Evolutionary conservation across 371 early-diverging fungal species (phyloP).

Genomic region (Mortierella sp.): DNA sequence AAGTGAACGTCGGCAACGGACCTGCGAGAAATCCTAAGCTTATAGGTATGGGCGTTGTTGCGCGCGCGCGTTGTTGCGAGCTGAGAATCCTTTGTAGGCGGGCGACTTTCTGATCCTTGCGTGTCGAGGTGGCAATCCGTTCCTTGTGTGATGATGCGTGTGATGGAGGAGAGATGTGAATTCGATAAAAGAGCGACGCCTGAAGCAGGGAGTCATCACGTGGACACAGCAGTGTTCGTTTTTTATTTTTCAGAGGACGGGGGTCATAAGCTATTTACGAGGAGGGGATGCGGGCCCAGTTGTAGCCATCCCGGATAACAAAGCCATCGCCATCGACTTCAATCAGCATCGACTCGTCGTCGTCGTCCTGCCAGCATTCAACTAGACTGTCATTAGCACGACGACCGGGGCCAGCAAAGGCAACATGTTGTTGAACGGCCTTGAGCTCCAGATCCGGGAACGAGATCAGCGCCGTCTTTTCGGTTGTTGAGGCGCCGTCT

Average conservation of each 20-base stretch:
- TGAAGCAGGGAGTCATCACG: background rate
- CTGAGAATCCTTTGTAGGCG: background rate
- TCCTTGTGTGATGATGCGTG: background rate
- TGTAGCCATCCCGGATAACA: slow-evolving; percentile 43
- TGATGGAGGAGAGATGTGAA: background rate
- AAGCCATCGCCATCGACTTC: slow-evolving; percentile 51
- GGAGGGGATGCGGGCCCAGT: slow-evolving; percentile 49
- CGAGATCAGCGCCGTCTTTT: slow-evolving; percentile 36
- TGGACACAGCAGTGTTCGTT: background rate
- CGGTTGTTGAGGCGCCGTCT: slow-evolving; percentile 31
- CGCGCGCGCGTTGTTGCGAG: background rate
- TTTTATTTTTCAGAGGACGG: background rate
- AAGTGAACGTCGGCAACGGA: background rate
- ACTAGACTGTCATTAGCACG: slow-evolving; percentile 31
- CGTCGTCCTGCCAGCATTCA: slow-evolving; percentile 52
- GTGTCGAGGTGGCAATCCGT: background rate
- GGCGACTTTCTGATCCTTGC: background rate
- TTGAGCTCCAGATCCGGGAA: slow-evolving; percentile 45
- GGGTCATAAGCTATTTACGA: slow-evolving; percentile 21
- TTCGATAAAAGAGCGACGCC: background rate
- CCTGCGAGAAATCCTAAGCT: background rate
- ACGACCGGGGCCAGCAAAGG: slow-evolving; percentile 42
- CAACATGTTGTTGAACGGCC: slow-evolving; percentile 38
- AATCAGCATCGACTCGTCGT: slow-evolving; percentile 36
- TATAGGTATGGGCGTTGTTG: background rate